Conservation (phyloP, 2,329 filamentous ascomycete species). For the Ophiostoma populinum region DNA sequence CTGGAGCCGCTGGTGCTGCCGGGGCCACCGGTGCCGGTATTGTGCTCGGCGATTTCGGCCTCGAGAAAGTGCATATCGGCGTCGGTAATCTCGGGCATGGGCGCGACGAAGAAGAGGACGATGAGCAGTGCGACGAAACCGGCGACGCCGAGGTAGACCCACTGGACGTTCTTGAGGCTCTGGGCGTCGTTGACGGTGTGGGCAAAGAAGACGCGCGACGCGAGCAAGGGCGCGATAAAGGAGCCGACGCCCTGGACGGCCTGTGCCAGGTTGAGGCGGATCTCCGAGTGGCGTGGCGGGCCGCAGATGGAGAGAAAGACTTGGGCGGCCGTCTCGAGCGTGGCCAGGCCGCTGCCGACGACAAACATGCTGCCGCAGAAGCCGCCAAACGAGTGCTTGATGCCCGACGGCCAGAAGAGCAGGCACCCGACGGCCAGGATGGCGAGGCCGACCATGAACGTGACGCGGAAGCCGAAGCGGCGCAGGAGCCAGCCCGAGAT, state of each 20-base stretch:
- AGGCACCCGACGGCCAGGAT: constrained; percentile 39
- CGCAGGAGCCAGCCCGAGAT: constrained; percentile 37
- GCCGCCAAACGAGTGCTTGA: constrained; percentile 37
- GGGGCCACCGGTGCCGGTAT: too few relatives aligned
- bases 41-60: too few relatives aligned
- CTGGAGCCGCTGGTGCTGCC: too few relatives aligned
- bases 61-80: constrained; percentile 42
- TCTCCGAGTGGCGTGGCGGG: constrained; percentile 39
- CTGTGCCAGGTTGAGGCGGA: constrained; percentile 41
- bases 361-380: constrained; percentile 41
- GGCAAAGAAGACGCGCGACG: constrained; percentile 43
- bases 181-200: constrained; percentile 28
- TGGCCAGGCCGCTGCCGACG: constrained; percentile 22
- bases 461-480: constrained; percentile 46
- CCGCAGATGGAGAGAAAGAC: constrained; percentile 36
- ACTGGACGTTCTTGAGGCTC: constrained; percentile 42
- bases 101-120: constrained; percentile 38
- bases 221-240: constrained; percentile 39
- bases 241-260: constrained; percentile 41
- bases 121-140: constrained; percentile 39
- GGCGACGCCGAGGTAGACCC: constrained; percentile 46
- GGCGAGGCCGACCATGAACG: constrained; percentile 45
- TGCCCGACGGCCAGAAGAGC: constrained; percentile 39
- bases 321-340: constrained; percentile 42
- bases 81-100: constrained; percentile 36